These are phyloP conservation scores for Neurospora intermedia DNA, from an alignment of 495 filamentous ascomycete genomes.

Conservation along the genomic window DNA sequence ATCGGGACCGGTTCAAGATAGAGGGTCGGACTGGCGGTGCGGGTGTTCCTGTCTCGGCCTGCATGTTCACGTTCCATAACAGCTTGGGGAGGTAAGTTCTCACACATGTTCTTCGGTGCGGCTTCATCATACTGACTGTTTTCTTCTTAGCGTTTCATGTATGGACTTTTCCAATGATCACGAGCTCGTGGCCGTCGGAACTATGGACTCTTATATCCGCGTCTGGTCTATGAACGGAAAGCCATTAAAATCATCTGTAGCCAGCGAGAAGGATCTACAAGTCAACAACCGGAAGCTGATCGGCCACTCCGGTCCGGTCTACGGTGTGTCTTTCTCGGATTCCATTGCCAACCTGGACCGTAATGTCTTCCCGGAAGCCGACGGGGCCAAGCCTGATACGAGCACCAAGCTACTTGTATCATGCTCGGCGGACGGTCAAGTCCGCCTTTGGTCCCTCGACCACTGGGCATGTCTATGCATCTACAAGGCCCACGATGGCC, in stretches of 20 bases:
- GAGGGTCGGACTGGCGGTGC: constrained; percentile 69
- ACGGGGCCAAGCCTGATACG: constrained; percentile 44
- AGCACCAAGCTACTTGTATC: constrained; percentile 71
- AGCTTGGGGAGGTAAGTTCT: constrained; percentile 68
- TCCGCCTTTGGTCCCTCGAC: constrained; percentile 89
- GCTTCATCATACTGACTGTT: constrained; percentile 18
- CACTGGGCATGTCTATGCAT: constrained; percentile 80
- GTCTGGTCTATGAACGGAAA: constrained; percentile 83
- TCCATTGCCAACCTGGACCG: constrained; percentile 44
- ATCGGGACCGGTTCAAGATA: constrained; percentile 79
- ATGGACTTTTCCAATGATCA: constrained; percentile 90
- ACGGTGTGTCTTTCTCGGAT: constrained; percentile 82
- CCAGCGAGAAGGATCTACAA: constrained; percentile 28
- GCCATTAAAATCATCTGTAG: constrained; percentile 41
- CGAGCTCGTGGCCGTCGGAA: constrained; percentile 72
- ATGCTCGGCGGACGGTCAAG: constrained; percentile 71
- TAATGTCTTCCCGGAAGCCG: constrained; percentile 30
- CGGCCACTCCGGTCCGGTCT: constrained; percentile 84
- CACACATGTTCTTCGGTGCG: neutral
- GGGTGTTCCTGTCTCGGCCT: constrained; percentile 70
- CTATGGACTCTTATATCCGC: constrained; percentile 87
- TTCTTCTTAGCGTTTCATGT: constrained; percentile 59
- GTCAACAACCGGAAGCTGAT: constrained; percentile 66
- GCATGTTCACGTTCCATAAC: constrained; percentile 98
- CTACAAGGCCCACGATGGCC: constrained; percentile 83